These are phyloP conservation scores for Paxillus ammoniavirescens DNA, from an alignment of 768 basidiomycete genomes.

Conservation along the genomic window DNA sequence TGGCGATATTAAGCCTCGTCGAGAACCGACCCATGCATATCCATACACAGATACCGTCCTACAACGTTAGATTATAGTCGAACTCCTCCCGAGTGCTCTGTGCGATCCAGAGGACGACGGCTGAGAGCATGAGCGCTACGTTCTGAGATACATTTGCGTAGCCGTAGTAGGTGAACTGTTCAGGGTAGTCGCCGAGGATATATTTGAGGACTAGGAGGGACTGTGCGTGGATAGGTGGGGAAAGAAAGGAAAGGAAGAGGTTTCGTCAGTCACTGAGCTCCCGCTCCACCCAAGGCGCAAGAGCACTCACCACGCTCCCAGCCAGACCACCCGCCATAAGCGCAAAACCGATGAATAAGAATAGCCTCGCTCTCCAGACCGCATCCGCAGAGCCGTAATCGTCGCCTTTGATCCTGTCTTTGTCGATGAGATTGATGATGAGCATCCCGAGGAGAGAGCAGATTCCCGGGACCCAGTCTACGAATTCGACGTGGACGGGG, in stretches of 20 bases:
- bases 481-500: slow-evolving; percentile 83
- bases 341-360: slow-evolving; percentile 94
- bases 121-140: slow-evolving; percentile 78
- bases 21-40: too few relatives aligned
- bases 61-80: slow-evolving; percentile 87
- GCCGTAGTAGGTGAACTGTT: slow-evolving; percentile 86
- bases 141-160: slow-evolving; percentile 97
- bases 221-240: slow-evolving; percentile 39
- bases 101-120: slow-evolving; percentile 88
- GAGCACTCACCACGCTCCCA: slow-evolving; percentile 83
- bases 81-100: slow-evolving; percentile 86
- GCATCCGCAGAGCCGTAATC: slow-evolving; percentile 81
- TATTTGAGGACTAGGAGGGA: slow-evolving; percentile 91
- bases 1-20: too few relatives aligned
- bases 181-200: slow-evolving; percentile 64
- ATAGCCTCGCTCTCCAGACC: slow-evolving; percentile 88
- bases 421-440: slow-evolving; percentile 92
- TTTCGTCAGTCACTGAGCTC: neutral
- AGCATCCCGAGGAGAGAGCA: slow-evolving; percentile 91
- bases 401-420: slow-evolving; percentile 79
- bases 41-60: neutral
- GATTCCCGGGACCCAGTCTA: slow-evolving; percentile 98
- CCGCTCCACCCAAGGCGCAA: neutral
- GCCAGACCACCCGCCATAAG: slow-evolving; percentile 97
- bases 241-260: neutral